Conservation (phyloP, 2,329 filamentous ascomycete species). For the Colletotrichum ledebouriae region DNA sequence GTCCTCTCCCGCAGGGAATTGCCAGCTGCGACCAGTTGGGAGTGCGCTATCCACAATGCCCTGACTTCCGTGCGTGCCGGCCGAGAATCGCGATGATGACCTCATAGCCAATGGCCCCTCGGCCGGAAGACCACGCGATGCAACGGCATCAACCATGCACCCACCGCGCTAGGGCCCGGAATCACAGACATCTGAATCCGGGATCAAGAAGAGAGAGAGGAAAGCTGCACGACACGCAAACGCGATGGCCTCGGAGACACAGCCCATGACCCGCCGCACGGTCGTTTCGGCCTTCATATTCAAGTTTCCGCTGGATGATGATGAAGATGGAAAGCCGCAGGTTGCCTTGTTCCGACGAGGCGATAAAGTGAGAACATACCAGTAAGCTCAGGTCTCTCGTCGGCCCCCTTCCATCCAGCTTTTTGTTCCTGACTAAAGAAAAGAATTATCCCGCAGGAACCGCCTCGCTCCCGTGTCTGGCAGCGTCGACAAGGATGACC, state of each 20-base stretch:
- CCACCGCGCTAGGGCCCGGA: slow-evolving; percentile 3
- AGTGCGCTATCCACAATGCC: background rate
- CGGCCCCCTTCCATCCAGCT: background rate
- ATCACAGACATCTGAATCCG: background rate
- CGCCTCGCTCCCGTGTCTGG: slow-evolving; percentile 74
- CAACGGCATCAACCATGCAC: slow-evolving; percentile 14
- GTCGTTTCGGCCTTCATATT: slow-evolving; percentile 67
- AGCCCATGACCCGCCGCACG: slow-evolving; percentile 47
- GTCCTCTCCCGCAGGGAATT: too few relatives aligned
- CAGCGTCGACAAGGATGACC: slow-evolving; percentile 67
- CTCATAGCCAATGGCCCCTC: slow-evolving; percentile 6
- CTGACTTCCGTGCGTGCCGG: background rate
- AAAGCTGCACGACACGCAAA: background rate
- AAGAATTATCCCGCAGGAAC: slow-evolving; percentile 52
- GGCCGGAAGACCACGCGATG: slow-evolving; percentile 11
- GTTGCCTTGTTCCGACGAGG: slow-evolving; percentile 75
- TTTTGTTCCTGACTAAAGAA: background rate
- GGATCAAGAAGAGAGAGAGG: background rate
- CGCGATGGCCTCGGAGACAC: slow-evolving; percentile 18
- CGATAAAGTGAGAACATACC: slow-evolving; percentile 70
- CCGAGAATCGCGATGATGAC: slow-evolving; percentile 15
- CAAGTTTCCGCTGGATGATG: slow-evolving; percentile 53
- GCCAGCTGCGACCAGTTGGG: background rate
- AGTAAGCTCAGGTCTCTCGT: slow-evolving; percentile 55
- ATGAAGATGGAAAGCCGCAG: slow-evolving; percentile 50